Percentiles rank a stretch among this genome's conserved stretches.
Conservation (phyloP, 805 yeast genomes). For the Spathaspora girioi region DNA sequence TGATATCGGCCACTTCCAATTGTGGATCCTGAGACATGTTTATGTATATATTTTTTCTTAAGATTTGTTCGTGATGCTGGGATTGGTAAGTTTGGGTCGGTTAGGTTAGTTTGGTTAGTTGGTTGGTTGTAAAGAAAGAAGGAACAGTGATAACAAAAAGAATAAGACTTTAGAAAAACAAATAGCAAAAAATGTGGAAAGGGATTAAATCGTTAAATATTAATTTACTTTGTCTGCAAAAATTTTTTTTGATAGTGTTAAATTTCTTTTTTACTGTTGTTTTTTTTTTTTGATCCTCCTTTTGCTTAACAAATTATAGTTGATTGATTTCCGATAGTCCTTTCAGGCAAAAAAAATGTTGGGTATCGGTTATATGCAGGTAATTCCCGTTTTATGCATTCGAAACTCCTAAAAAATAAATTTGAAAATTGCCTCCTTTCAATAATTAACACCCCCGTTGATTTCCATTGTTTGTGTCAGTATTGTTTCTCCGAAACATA, state of each 20-base stretch:
- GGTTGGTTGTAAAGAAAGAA: neutral
- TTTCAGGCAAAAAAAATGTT: neutral
- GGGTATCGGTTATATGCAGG: neutral
- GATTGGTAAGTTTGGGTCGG: neutral
- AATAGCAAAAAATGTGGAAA: neutral
- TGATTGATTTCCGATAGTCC: no score
- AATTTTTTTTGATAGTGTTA: no score
- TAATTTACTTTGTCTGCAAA: neutral
- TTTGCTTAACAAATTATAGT: neutral
- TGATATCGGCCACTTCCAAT: constrained; percentile 50
- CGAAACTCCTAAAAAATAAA: neutral
- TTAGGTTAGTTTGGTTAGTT: no score
- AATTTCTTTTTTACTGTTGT: neutral
- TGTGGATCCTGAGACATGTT: constrained; percentile 10
- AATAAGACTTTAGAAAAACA: no score
- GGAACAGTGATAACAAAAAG: neutral
- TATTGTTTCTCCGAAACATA: no score
- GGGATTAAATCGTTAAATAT: neutral
- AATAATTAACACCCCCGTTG: neutral
- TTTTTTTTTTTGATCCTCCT: neutral
- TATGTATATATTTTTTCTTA: neutral
- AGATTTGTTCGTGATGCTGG: neutral
- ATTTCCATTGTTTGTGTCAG: neutral
- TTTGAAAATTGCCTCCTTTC: neutral
- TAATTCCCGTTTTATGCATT: neutral